Evolutionary conservation across 2,329 filamentous ascomycete genomes (phyloP).

Genomic region (Rutstroemia sydowiana): DNA sequence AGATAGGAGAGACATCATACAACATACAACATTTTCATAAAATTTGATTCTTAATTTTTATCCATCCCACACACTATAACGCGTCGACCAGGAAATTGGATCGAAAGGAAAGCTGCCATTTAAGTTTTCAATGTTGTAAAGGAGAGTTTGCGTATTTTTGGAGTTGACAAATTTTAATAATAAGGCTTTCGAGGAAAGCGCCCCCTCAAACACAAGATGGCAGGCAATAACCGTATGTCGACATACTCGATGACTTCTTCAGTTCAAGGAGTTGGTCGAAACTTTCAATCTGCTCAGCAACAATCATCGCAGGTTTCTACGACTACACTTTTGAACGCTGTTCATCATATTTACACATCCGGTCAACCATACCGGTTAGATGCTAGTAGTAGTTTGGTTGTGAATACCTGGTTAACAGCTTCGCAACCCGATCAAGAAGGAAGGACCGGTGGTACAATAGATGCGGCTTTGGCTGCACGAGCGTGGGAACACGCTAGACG

Average conservation of each 20-base stretch:
- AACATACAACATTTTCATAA: too few species aligned
- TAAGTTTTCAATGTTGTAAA: neutral
- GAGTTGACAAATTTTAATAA: constrained; percentile 10
- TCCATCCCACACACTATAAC: too few species aligned
- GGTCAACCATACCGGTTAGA: constrained; percentile 81
- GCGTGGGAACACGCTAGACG: constrained; percentile 96
- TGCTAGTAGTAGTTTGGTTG: constrained; percentile 81
- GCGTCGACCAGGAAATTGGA: too few species aligned
- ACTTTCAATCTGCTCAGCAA: constrained; percentile 44
- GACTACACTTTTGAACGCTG: constrained; percentile 82
- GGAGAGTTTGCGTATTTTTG: neutral
- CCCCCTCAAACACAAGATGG: constrained; percentile 20
- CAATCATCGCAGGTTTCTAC: constrained; percentile 79
- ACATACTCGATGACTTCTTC: constrained; percentile 63
- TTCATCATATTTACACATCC: constrained; percentile 82
- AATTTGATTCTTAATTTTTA: neutral
- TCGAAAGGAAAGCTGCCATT: neutral
- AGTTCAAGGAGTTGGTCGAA: constrained; percentile 49
- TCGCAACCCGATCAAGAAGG: constrained; percentile 63
- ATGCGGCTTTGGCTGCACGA: constrained; percentile 66
- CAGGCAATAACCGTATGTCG: constrained; percentile 37
- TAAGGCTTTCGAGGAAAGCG: constrained; percentile 11
- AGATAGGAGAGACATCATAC: too few species aligned
- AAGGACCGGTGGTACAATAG: constrained; percentile 68
- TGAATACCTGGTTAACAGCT: constrained; percentile 92